Evolutionary conservation across 768 basidiomycete genomes (phyloP), one percentile per base, ranked within the genome.

Genomic region (Gymnopilus dilepis): DNA sequence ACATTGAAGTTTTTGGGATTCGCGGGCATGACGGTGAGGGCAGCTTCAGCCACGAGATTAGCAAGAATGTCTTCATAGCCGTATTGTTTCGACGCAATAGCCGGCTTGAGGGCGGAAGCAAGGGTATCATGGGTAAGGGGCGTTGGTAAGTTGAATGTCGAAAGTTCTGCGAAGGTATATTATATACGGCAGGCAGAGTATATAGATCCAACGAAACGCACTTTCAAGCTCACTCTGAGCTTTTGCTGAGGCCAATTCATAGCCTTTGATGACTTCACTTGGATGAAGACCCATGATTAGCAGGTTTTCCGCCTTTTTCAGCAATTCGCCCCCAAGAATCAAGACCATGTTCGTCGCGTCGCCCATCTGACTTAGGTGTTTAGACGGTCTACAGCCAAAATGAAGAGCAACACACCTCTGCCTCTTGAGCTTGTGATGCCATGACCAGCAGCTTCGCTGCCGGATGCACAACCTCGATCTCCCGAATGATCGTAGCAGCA

Each of bases 391-490:
- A 33, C n/a, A 11, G 24, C 2, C 11, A 42, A 31, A 5, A 17
- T 7, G 58, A 60, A 52, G 33, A 24, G 51, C 37, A 13, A 76
- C 86, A 63, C 60, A 94, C 95, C 85, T 99, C 97, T 0, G 88
- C 75, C 74, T 98, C 97, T 74, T 99, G 97, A 12, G 97, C 93
- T 71, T 98, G 95, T 26, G 92, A 94, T 26, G 95, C 94, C 95
- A 98, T 97, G 13, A 98, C 97, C n/a, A 99, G 79, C n/a, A 99
- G 81, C 73, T 99, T 99, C 31, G 96, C 97, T 5, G 97, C 97
- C 0, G 97, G 97, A 76, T 99, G 97, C 15, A 99, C 95, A 59
- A 99, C 95, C 73, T 99, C 97, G 72, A 99, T 89, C 79, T 99
- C 97, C 65, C 91, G 86, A 70, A 99, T 95, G 76, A 99, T 99